These are phyloP conservation scores for Paulownia fortunei DNA, from an alignment of 257 asterid species.

Conservation along the genomic window DNA sequence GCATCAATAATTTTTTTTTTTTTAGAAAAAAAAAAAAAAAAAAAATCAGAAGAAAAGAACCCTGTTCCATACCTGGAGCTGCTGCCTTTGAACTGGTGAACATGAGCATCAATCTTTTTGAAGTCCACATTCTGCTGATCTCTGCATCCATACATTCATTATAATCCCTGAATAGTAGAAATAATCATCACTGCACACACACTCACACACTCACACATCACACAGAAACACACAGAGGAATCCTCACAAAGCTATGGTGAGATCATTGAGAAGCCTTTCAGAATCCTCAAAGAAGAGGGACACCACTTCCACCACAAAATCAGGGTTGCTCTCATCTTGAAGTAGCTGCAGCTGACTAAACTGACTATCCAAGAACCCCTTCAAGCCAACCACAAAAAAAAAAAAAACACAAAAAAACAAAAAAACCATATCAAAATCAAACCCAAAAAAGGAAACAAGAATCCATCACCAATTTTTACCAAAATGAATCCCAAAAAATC, in stretches of 20 bases:
- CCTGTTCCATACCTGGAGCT: slow-evolving; percentile 63
- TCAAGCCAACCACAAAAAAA: neutral
- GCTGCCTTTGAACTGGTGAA: slow-evolving; percentile 91
- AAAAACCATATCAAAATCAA: neutral
- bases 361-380: slow-evolving; percentile 84
- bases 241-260: slow-evolving; percentile 59
- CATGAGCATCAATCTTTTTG: slow-evolving; percentile 75
- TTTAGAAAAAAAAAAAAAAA: neutral
- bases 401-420: slow-evolving; percentile 1
- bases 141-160: slow-evolving; percentile 37
- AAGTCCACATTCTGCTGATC: slow-evolving; percentile 73
- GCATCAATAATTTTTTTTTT: neutral
- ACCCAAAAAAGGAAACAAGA: neutral
- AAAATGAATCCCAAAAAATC: neutral
- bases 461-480: neutral
- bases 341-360: slow-evolving; percentile 76
- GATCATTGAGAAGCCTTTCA: slow-evolving; percentile 77
- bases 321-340: slow-evolving; percentile 88
- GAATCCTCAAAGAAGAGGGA: slow-evolving; percentile 86
- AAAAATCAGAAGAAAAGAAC: neutral
- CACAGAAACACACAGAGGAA: neutral
- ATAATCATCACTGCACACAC: neutral
- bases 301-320: slow-evolving; percentile 75
- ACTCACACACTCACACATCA: neutral
- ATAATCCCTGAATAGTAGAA: neutral